A percentile compares a stretch with the other conserved stretches of the same genome.
Evolutionary conservation across 2,329 filamentous ascomycete genomes (phyloP).

Genomic region (Colletotrichum orbiculare): DNA sequence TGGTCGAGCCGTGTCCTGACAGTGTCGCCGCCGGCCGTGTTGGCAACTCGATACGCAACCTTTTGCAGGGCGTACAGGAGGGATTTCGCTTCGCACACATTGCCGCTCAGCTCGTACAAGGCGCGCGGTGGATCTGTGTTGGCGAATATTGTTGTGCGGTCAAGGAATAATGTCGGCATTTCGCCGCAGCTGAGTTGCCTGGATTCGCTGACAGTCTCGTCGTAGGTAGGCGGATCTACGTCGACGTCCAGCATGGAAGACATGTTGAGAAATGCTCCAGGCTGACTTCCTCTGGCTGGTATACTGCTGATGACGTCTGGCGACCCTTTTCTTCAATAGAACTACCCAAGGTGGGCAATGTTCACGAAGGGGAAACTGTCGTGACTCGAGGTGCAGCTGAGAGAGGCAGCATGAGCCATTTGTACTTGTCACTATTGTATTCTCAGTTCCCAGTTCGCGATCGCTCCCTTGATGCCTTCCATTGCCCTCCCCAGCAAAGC

Average conservation of each 20-base stretch:
- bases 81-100: conserved; percentile 37
- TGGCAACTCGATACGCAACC: conserved; percentile 40
- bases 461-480: no score
- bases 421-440: no score
- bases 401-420: no score
- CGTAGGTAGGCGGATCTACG: conserved; percentile 24
- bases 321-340: no score
- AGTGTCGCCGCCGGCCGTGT: conserved; percentile 29
- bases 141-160: conserved; percentile 24
- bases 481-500: no score
- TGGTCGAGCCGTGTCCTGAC: conserved; percentile 41
- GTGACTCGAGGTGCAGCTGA: no score
- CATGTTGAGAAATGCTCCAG: neutral
- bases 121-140: conserved; percentile 27
- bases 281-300: no score
- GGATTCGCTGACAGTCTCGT: conserved; percentile 14
- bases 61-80: conserved; percentile 42
- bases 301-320: no score
- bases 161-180: conserved; percentile 19
- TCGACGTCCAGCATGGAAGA: conserved; percentile 16
- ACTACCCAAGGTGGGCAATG: no score
- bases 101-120: conserved; percentile 43
- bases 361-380: no score
- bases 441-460: no score
- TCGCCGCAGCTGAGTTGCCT: conserved; percentile 26